phyloP scores from a whole-genome alignment of 352 stramenopile genomes.

The Pythium apleroticum region DNA sequence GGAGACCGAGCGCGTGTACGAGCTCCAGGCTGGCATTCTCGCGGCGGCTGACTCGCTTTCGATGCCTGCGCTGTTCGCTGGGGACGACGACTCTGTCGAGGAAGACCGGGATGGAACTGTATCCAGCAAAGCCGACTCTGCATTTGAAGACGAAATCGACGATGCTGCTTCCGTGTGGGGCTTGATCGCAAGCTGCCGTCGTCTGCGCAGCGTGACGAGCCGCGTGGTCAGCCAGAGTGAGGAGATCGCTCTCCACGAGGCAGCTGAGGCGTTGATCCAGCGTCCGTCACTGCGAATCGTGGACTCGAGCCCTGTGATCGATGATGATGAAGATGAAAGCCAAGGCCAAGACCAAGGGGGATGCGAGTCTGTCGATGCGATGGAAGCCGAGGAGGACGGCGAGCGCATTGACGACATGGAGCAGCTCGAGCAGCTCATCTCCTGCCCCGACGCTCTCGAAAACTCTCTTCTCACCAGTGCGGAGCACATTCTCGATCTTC shows the following conservation, averaged over 20 bases:
- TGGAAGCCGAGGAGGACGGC: background rate
- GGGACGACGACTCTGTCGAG: background rate
- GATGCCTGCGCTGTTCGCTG: constrained; percentile 12
- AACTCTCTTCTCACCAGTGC: constrained; percentile 8
- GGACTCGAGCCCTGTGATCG: background rate
- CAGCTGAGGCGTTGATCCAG: constrained; percentile 46
- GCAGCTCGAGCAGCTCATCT: background rate
- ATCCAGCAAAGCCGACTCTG: background rate
- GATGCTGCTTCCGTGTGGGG: background rate
- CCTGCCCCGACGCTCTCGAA: constrained; percentile 1
- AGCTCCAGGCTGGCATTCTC: constrained; percentile 40
- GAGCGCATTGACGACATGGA: no score
- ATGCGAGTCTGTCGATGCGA: background rate
- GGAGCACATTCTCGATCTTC: constrained; percentile 13
- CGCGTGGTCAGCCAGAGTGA: constrained; percentile 34
- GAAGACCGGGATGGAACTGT: background rate
- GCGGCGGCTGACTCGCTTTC: constrained; percentile 31
- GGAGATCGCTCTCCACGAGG: constrained; percentile 43
- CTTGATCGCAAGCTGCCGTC: background rate
- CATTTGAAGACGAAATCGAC: constrained; percentile 3
- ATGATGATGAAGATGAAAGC: background rate
- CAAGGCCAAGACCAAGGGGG: background rate
- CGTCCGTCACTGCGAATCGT: constrained; percentile 33
- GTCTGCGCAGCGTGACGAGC: constrained; percentile 24
- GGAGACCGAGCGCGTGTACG: constrained; percentile 42